Conservation (phyloP, 345 rosid genomes). For the Kernera saxatilis region DNA sequence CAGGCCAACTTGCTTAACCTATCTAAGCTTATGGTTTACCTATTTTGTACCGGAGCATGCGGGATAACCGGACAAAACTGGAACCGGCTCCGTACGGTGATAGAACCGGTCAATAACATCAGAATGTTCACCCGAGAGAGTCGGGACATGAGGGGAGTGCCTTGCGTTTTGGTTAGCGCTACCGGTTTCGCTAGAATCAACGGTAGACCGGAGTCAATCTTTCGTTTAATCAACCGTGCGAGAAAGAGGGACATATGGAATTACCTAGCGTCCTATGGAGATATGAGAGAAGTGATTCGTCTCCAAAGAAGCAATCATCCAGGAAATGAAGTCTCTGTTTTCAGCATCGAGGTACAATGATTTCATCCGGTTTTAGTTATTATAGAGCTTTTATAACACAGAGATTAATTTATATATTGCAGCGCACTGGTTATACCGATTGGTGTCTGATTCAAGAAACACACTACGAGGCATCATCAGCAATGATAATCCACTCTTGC, state of each 20-base stretch:
- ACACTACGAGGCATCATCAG: constrained; percentile 36
- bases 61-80: constrained; percentile 33
- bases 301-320: constrained; percentile 30
- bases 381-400: neutral
- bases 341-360: constrained; percentile 36
- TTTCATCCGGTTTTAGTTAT: neutral
- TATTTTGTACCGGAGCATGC: constrained; percentile 46
- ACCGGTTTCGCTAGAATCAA: constrained; percentile 46
- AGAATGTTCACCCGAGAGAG: neutral
- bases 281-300: constrained; percentile 33
- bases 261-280: constrained; percentile 22
- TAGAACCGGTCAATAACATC: neutral
- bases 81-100: constrained; percentile 24
- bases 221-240: constrained; percentile 38
- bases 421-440: neutral
- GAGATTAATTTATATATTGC: neutral
- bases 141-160: neutral
- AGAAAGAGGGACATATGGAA: constrained; percentile 38
- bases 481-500: constrained; percentile 41
- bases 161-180: constrained; percentile 39
- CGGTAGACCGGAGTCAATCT: constrained; percentile 30
- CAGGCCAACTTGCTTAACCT: constrained; percentile 43
- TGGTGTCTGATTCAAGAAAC: constrained; percentile 48
- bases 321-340: constrained; percentile 40
- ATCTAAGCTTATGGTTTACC: constrained; percentile 38